phyloP scores from a whole-genome alignment of 305 asterid genomes.

The Solanum hybrid region DNA sequence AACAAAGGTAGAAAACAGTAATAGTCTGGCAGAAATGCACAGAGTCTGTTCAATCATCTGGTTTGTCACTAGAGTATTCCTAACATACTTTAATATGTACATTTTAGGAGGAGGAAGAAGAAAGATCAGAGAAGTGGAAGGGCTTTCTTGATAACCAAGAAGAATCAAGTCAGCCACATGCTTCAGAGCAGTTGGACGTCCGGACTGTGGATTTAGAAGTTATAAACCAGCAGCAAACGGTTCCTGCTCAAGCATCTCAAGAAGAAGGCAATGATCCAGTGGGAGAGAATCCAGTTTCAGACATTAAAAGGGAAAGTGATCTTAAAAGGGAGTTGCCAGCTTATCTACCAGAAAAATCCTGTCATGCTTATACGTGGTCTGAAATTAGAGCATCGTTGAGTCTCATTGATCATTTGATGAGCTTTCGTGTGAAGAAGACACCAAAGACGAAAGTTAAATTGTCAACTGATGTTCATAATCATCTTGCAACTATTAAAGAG shows the following conservation, averaged over 20 bases:
- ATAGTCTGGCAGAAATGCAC: neutral
- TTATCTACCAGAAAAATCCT: conserved; percentile 24
- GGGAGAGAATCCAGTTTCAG: conserved; percentile 23
- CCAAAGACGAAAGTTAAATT: conserved; percentile 26
- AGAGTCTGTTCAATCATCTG: neutral
- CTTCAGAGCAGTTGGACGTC: conserved; percentile 19
- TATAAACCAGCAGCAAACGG: conserved; percentile 6
- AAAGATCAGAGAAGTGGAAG: conserved; percentile 74
- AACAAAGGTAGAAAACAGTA: neutral
- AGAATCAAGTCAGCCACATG: conserved; percentile 20
- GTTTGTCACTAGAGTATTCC: neutral
- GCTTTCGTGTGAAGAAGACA: conserved; percentile 51
- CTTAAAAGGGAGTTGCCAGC: conserved; percentile 26
- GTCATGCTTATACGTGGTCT: conserved; percentile 59
- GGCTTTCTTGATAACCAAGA: conserved; percentile 56
- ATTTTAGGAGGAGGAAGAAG: conserved; percentile 83
- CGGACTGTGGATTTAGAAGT: conserved; percentile 25
- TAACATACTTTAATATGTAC: conserved; percentile 6
- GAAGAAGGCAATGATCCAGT: conserved; percentile 32
- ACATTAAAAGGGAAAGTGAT: conserved; percentile 20
- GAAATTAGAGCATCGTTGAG: conserved; percentile 47
- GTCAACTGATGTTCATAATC: conserved; percentile 9
- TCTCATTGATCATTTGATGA: conserved; percentile 57
- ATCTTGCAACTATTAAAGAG: conserved; percentile 46
- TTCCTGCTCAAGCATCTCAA: conserved; percentile 22